Evolutionary conservation across 306 rosid species (phyloP), one percentile per base, ranked within the genome.

Genomic region (Lupinus albus): DNA sequence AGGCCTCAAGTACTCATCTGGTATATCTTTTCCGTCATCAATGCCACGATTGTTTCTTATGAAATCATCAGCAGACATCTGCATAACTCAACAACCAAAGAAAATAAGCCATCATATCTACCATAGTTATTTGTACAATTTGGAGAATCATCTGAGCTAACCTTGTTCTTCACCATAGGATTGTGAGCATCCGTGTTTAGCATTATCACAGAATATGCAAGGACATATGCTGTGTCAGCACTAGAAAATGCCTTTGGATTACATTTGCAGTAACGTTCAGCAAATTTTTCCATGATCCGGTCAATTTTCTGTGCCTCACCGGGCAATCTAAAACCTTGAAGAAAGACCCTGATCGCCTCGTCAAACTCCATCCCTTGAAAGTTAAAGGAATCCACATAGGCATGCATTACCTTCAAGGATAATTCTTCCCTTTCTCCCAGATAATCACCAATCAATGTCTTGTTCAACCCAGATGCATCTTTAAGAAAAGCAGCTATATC

Each of bases 231-330:
- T 2, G 99, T 94, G 81, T 94, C 99, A 71, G 99, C 96, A 86
- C 99, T 94, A 71, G 81, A 91, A 74, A 94, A 94, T 79, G 64
- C 89, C 85, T 82, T 91, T 21, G 92, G 85, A 68, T 94, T 94
- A 77, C 99, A 94, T 73, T 90, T 94, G 83, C 96, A 94, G 76
- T 88, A 94, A 20, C 92, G 87, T 80, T 94, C 99, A 11, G 99
- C 91, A 82, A 94, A 94, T 84, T 94, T 94, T 68, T 94, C 99
- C 99, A 94, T 94, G 42, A 94, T 90, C 72, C 99, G 83, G 70
- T 94, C 99, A 61, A 94, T 94, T 74, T 94, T 94, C 58, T 94
- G 99, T 32, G 97, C 99, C 92, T 94, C 99, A 45, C 99, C 99
- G 15, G 99, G 99, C 72, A 94, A 75, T 86, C 97, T 84, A 85